Conservation (phyloP, 345 rosid species). For the Lenwebbia sp. region DNA sequence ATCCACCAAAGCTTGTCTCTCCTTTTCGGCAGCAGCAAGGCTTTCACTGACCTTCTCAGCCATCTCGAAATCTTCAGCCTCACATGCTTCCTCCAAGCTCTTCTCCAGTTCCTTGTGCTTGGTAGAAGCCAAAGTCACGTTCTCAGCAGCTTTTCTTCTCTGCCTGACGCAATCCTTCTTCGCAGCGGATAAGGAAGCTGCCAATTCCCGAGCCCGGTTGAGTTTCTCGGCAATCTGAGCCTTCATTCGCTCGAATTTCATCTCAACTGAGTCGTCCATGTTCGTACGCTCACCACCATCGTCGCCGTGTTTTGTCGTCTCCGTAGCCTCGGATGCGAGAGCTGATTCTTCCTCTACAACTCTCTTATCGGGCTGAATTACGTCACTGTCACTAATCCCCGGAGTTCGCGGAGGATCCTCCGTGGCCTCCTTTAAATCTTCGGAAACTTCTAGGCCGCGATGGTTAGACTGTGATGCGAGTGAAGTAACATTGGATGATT, state of each 20-base stretch:
- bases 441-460: background rate
- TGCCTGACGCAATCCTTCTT: slow-evolving; percentile 50
- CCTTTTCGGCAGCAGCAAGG: slow-evolving; percentile 46
- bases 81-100: slow-evolving; percentile 72
- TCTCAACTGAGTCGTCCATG: background rate
- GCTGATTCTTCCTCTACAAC: background rate
- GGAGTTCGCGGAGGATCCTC: background rate
- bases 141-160: slow-evolving; percentile 57
- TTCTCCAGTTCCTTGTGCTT: slow-evolving; percentile 44
- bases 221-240: slow-evolving; percentile 43
- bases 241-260: slow-evolving; percentile 26
- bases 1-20: slow-evolving; percentile 29
- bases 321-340: background rate
- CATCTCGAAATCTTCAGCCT: slow-evolving; percentile 75
- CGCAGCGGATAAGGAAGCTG: slow-evolving; percentile 38
- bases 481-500: background rate
- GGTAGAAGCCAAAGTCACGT: slow-evolving; percentile 39
- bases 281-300: background rate
- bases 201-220: slow-evolving; percentile 29
- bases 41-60: slow-evolving; percentile 72
- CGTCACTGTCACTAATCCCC: background rate
- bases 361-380: background rate
- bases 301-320: background rate
- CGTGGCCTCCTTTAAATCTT: background rate
- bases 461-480: background rate